Conservation (phyloP, 768 basidiomycete species). For the Pleurotus platypus region DNA sequence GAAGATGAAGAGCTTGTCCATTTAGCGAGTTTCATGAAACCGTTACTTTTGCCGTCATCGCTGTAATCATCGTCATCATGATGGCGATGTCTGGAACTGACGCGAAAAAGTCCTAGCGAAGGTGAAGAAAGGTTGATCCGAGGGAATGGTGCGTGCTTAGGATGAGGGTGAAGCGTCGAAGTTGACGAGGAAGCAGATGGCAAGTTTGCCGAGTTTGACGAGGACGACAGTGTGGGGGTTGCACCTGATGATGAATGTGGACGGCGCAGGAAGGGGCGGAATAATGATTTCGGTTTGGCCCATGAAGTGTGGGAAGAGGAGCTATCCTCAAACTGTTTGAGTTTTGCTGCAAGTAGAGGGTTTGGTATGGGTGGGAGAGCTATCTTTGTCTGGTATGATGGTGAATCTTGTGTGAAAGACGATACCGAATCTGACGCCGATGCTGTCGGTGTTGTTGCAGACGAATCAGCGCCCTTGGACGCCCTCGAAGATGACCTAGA, state of each 20-base stretch:
- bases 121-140: neutral
- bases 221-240: constrained; percentile 14
- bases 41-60: neutral
- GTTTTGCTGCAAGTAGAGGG: constrained; percentile 4
- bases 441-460: neutral
- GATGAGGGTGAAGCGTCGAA: constrained; percentile 22
- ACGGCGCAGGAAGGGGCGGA: neutral
- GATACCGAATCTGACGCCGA: constrained; percentile 4
- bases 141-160: constrained; percentile 11
- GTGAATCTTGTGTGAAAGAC: constrained; percentile 1
- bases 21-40: neutral
- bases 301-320: neutral
- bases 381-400: neutral
- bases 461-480: constrained; percentile 2
- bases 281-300: neutral
- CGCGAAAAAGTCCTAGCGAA: constrained; percentile 9
- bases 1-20: constrained; percentile 1
- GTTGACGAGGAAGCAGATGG: constrained; percentile 18
- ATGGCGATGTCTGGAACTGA: neutral
- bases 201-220: constrained; percentile 17
- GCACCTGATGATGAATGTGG: neutral
- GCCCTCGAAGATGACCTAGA: constrained; percentile 1
- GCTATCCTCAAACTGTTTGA: neutral
- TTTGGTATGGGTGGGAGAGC: constrained; percentile 4
- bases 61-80: constrained; percentile 2